Percentiles rank a stretch among this genome's conserved stretches.
Conservation (phyloP, 352 stramenopile species). For the Globisporangium emineosum region DNA sequence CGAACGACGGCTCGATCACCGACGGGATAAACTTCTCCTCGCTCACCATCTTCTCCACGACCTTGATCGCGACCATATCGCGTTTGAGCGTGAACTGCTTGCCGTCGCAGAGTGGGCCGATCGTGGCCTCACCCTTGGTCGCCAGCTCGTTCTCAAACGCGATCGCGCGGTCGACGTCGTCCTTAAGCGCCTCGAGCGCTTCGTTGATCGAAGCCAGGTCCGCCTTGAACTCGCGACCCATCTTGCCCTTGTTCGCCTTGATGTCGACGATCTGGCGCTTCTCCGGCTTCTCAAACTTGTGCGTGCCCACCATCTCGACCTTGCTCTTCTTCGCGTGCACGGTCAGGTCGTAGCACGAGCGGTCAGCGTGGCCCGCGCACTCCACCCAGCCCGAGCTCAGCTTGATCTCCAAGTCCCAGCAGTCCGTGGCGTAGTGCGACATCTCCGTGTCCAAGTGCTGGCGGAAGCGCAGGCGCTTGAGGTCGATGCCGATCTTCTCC, state of each 20-base stretch:
- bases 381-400: constrained; percentile 98
- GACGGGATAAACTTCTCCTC: constrained; percentile 98
- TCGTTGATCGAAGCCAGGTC: constrained; percentile 85
- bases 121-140: constrained; percentile 81
- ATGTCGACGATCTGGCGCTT: constrained; percentile 93
- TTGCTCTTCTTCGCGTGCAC: constrained; percentile 88
- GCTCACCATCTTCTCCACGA: constrained; percentile 95
- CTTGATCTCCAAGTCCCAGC: constrained; percentile 99
- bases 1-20: constrained; percentile 99
- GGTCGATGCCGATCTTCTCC: constrained; percentile 93
- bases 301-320: constrained; percentile 85
- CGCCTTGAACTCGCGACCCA: constrained; percentile 96
- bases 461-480: constrained; percentile 94
- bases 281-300: constrained; percentile 91
- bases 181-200: constrained; percentile 76
- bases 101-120: constrained; percentile 86
- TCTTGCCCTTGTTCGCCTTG: constrained; percentile 96
- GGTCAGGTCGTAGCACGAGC: constrained; percentile 97
- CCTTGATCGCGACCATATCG: constrained; percentile 94
- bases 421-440: constrained; percentile 99
- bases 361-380: constrained; percentile 98
- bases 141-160: constrained; percentile 92
- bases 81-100: constrained; percentile 91
- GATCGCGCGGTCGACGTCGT: constrained; percentile 84
- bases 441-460: constrained; percentile 99